Percentiles rank a stretch among this genome's conserved stretches.
Evolutionary conservation across 2,329 filamentous ascomycete genomes (phyloP).

Genomic region (Apiospora hydei): DNA sequence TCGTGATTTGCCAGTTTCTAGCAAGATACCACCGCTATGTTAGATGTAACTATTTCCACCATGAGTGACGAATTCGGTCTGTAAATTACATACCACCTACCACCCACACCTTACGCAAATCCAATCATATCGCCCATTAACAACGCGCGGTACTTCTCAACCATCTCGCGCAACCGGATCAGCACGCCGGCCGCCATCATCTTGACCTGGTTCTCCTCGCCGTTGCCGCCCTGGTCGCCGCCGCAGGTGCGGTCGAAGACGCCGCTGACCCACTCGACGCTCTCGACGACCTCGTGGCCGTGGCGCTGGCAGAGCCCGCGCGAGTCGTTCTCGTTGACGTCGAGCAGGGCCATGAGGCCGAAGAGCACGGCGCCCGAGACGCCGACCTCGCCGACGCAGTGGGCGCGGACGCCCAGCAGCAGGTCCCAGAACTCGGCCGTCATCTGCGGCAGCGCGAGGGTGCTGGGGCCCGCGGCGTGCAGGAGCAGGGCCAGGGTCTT

Average conservation of each 20-base stretch:
- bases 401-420: slow-evolving; percentile 72
- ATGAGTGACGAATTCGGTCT: not conserved
- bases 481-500: slow-evolving; percentile 86
- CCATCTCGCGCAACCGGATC: slow-evolving; percentile 79
- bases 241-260: slow-evolving; percentile 72
- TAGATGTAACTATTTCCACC: not conserved
- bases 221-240: slow-evolving; percentile 53
- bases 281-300: slow-evolving; percentile 81
- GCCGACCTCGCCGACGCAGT: slow-evolving; percentile 64
- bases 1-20: not conserved
- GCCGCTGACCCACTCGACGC: slow-evolving; percentile 81
- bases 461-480: slow-evolving; percentile 83
- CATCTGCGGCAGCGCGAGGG: slow-evolving; percentile 77
- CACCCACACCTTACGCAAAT: slow-evolving; percentile 34
- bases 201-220: slow-evolving; percentile 81
- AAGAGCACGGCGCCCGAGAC: slow-evolving; percentile 81
- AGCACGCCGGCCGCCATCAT: slow-evolving; percentile 79
- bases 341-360: slow-evolving; percentile 78
- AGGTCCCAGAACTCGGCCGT: slow-evolving; percentile 86
- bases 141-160: slow-evolving; percentile 80
- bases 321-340: slow-evolving; percentile 79
- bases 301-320: slow-evolving; percentile 76
- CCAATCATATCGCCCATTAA: slow-evolving; percentile 74
- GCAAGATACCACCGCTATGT: not conserved
- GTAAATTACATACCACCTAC: not conserved